Evolutionary conservation across 441 rosid genomes (phyloP).

Genomic region (Cnidoscolus chayamansa): DNA sequence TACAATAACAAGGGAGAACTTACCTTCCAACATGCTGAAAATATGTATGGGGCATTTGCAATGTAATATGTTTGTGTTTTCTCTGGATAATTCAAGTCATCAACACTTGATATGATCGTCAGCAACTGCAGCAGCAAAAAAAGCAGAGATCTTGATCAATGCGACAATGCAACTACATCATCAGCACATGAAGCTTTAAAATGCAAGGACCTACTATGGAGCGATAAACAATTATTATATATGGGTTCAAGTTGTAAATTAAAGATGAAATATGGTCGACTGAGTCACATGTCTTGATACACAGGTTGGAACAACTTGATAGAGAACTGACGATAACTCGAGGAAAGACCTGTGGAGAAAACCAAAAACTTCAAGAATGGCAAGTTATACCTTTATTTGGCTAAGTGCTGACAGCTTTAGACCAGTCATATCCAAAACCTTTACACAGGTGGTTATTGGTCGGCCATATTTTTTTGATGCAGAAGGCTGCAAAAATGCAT

Average conservation of each 20-base stretch:
- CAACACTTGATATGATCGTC: conserved; percentile 73
- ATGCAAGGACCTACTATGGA: not conserved
- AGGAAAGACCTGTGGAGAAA: not conserved
- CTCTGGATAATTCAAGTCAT: conserved; percentile 96
- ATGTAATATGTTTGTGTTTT: conserved; percentile 81
- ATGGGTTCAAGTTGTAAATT: not conserved
- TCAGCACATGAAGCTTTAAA: not conserved
- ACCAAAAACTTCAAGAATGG: not conserved
- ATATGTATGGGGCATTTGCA: conserved; percentile 85
- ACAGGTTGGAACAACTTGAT: not conserved
- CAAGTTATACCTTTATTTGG: conserved; percentile 67
- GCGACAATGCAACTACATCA: not conserved
- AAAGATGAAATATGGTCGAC: not conserved
- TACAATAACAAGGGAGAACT: conserved; percentile 13
- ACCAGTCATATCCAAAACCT: conserved; percentile 93
- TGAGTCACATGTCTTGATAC: not conserved
- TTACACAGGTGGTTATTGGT: conserved; percentile 78
- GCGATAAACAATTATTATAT: not conserved
- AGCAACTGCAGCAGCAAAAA: conserved; percentile 53
- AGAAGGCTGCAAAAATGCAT: conserved; percentile 54
- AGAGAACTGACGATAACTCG: not conserved
- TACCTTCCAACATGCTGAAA: conserved; percentile 96
- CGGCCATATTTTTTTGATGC: conserved; percentile 67
- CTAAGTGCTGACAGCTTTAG: conserved; percentile 75
- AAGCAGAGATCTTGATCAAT: conserved; percentile 8